A percentile compares a stretch with the other conserved stretches of the same genome.
Conservation (phyloP, 345 rosid genomes). For the Euphorbia pulcherrima region DNA sequence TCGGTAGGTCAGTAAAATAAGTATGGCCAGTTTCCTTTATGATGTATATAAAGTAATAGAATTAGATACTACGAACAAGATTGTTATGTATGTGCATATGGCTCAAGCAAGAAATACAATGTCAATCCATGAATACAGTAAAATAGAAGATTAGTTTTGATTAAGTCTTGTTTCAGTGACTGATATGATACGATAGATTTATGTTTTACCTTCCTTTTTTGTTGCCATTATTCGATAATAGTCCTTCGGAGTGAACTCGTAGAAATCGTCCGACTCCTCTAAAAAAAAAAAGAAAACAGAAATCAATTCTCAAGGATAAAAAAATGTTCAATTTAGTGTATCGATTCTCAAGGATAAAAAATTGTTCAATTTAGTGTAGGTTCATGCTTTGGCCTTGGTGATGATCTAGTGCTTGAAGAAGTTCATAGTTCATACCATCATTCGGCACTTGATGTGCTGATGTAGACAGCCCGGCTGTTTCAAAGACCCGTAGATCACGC, state of each 20-base stretch:
- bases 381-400: background rate
- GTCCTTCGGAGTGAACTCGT: slow-evolving; percentile 80
- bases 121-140: background rate
- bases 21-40: background rate
- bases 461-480: slow-evolving; percentile 44
- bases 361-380: background rate
- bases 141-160: background rate
- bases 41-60: background rate
- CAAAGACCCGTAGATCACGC: slow-evolving; percentile 69
- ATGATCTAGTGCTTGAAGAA: background rate
- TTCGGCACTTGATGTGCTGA: slow-evolving; percentile 36
- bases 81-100: background rate
- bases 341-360: background rate
- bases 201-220: slow-evolving; percentile 41
- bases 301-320: background rate
- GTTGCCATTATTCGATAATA: slow-evolving; percentile 50
- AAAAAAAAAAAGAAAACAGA: slow-evolving; percentile 17
- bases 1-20: background rate
- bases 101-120: background rate
- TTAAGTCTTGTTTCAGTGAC: background rate
- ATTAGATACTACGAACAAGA: background rate
- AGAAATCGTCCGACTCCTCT: slow-evolving; percentile 81
- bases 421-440: slow-evolving; percentile 43
- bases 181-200: background rate
- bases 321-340: background rate